Base-by-base conservation (phyloP, 2,329 filamentous ascomycete genomes). In the Teratosphaeria destructans region DNA sequence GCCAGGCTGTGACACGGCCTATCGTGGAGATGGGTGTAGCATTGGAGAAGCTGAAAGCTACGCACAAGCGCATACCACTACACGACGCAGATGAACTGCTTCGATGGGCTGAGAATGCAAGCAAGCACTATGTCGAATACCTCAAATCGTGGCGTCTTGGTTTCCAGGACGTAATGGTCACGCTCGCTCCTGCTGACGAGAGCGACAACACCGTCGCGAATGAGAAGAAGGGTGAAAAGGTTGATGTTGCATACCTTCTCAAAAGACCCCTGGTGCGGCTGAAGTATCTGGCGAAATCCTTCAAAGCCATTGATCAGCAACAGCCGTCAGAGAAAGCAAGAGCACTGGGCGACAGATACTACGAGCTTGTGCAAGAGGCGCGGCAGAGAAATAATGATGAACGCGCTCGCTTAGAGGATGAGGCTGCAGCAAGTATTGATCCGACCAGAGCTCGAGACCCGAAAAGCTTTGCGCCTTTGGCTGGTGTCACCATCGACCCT, bases 1-100 rank as follows among this genome's bases (percentile, higher is more conserved):
- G 88, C 60, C 73, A 62, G 62, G 82, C 82, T 67, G 80, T 92
- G 64, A 91, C 89, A 14, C 89, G 90, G 72, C 89, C 93, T 0
- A 95, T 99, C 58, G 85, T 97, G 52, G 86, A 90, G 67, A 97
- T 99, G 92, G 94, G 94, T 7, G 82, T 96, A 59, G 86, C 88
- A 3, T 80, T 99, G 5, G 92, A 97, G 73, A 87, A 90, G 67
- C 77, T 99, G 55, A 91, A 87, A 72, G 84, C 82, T 27, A 77
- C 89, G 43, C 94, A 99, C 76, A 88, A 84, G 68, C 85, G 87
- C 58, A 88, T 95, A 16, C 91, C 93, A 0, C 78, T 88, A 56
- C 80, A 85, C 26, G 85, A 94, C 64, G 77, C 88, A 1, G 82
- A 88, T 60, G 81, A 83, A 14, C 80, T 99, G 57, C 78, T 95